Percentiles rank a stretch among this genome's conserved stretches.
Conservation (phyloP, 139 green algal species). For the Chlamydomonas asymmetrica region DNA sequence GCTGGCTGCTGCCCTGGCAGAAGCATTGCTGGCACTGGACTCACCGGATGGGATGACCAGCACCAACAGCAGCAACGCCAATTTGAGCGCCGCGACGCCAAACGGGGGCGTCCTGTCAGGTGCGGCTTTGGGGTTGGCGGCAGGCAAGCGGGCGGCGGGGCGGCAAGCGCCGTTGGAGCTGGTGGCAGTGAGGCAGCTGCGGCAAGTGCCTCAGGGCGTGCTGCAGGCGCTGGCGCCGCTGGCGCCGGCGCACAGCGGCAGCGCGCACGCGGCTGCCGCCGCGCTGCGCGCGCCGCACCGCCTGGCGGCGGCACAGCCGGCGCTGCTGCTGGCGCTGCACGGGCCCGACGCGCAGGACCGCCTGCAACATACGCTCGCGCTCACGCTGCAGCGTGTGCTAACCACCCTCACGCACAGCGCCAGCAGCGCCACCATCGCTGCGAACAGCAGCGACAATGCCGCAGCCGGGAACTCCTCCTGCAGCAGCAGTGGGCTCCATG, state of each 20-base stretch:
- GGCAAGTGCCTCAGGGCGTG: conserved; percentile 24
- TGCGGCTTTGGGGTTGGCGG: too few relatives aligned
- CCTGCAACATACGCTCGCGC: background rate
- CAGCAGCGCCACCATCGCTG: background rate
- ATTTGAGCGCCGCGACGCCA: too few relatives aligned
- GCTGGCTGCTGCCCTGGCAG: background rate
- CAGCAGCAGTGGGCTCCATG: background rate
- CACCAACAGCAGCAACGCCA: too few relatives aligned
- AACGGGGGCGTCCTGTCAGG: too few relatives aligned
- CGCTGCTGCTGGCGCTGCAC: conserved; percentile 20
- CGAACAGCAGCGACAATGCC: background rate
- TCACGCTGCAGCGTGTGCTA: background rate
- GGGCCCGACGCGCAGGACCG: conserved; percentile 13
- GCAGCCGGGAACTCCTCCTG: background rate
- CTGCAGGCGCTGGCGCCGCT: background rate
- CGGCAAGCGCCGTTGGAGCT: conserved; percentile 2
- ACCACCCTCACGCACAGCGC: background rate
- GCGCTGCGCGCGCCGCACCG: background rate
- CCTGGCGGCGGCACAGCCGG: conserved; percentile 22
- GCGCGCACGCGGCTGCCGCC: background rate
- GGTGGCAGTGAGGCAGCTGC: conserved; percentile 5
- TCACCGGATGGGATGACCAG: too few relatives aligned
- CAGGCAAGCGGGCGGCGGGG: background rate
- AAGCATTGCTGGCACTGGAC: conserved; percentile 9
- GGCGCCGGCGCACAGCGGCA: background rate